A percentile compares a stretch with the other conserved stretches of the same genome.
Evolutionary conservation across 768 basidiomycete genomes (phyloP).

Genomic region (Suillus bovinus): DNA sequence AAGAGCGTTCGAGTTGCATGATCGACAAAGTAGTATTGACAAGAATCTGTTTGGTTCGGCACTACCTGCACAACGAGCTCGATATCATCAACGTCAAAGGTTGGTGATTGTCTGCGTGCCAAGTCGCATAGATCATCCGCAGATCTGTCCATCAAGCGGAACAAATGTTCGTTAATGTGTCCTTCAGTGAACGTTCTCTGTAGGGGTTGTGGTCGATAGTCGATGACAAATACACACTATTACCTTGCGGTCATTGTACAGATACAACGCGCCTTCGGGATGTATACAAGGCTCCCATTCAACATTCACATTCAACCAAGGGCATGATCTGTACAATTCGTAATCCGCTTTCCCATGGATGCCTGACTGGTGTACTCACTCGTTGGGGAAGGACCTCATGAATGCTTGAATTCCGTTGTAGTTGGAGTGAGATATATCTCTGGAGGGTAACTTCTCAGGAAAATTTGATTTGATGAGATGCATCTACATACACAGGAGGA

Average conservation of each 20-base stretch:
- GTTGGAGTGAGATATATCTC: background rate
- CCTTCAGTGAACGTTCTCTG: conserved; percentile 5
- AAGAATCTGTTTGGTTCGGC: background rate
- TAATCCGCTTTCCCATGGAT: background rate
- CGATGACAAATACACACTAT: background rate
- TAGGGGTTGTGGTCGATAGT: background rate
- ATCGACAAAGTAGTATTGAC: conserved; percentile 48
- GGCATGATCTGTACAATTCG: background rate
- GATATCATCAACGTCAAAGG: background rate
- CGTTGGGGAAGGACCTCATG: background rate
- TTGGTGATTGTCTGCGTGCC: background rate
- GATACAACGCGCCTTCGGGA: conserved; percentile 59
- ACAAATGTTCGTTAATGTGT: background rate
- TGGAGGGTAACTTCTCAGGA: background rate
- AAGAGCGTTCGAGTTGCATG: conserved; percentile 44
- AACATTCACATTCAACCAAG: background rate
- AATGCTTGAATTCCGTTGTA: background rate
- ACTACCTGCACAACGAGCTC: conserved; percentile 1
- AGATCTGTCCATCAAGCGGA: background rate
- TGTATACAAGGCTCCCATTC: conserved; percentile 26
- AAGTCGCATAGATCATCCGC: background rate
- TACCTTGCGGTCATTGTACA: conserved; percentile 44
- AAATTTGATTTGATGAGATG: background rate
- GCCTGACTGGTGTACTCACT: background rate
- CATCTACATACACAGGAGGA: background rate